Percentiles rank a stretch among this genome's conserved stretches.
Evolutionary conservation across 2,329 filamentous ascomycete species (phyloP).

Genomic region (Sporothrix euskadiensis): DNA sequence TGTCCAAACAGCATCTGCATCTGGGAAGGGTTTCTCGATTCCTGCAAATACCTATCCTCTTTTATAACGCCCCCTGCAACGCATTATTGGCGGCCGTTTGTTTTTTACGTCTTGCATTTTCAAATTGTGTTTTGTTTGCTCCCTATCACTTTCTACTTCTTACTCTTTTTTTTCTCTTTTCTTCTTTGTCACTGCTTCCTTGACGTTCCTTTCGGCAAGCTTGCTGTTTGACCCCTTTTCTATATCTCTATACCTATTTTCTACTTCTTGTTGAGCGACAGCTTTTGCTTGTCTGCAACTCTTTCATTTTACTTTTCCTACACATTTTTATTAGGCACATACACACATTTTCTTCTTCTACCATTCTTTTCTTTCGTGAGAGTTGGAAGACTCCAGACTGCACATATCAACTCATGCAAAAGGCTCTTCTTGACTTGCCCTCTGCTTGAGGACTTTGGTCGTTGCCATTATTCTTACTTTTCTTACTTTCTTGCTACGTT

Average conservation of each 20-base stretch:
- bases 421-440: not conserved
- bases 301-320: not conserved
- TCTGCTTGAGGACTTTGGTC: not conserved
- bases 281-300: not conserved
- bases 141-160: not conserved
- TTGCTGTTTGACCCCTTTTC: not conserved
- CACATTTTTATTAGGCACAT: slow-evolving; percentile 20
- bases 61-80: slow-evolving; percentile 9
- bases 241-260: slow-evolving; percentile 23
- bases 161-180: slow-evolving; percentile 26
- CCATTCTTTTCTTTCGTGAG: not conserved
- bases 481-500: not conserved
- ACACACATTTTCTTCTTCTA: not conserved
- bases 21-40: not conserved
- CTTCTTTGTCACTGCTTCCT: not conserved
- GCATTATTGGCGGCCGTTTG: slow-evolving; percentile 15
- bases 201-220: not conserved
- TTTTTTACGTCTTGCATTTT: slow-evolving; percentile 29
- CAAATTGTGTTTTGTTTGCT: slow-evolving; percentile 25
- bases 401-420: not conserved
- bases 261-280: not conserved
- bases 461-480: not conserved
- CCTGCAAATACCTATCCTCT: not conserved
- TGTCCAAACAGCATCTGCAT: slow-evolving; percentile 25
- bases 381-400: not conserved